A percentile compares a stretch with the other conserved stretches of the same genome.
phyloP scores from a whole-genome alignment of 2,329 filamentous ascomycete genomes.

The Neofusicoccum sp. region DNA sequence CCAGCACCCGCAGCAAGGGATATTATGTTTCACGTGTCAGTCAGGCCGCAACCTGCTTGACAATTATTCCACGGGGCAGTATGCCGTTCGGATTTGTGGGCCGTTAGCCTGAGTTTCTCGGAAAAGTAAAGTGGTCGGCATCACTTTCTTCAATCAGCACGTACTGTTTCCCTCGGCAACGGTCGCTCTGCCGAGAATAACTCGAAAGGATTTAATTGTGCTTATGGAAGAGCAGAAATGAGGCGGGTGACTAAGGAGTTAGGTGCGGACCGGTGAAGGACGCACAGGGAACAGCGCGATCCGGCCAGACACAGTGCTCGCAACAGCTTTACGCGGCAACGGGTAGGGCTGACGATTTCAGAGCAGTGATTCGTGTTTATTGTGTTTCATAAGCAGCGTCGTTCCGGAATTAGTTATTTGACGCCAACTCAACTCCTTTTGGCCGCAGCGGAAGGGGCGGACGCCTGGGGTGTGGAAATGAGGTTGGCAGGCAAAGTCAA shows the following conservation, averaged over 20 bases:
- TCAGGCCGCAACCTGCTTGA: not conserved
- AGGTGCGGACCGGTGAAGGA: constrained; percentile 5
- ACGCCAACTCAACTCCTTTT: not conserved
- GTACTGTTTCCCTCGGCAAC: not conserved
- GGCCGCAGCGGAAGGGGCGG: not conserved
- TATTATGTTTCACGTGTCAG: too few species aligned
- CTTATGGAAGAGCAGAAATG: not conserved
- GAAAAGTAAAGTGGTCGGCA: not conserved
- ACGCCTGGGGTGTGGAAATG: constrained; percentile 7
- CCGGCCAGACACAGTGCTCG: not conserved
- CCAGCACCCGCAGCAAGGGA: not conserved
- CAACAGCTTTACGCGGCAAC: constrained; percentile 2
- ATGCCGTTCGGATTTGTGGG: not conserved
- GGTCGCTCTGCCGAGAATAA: not conserved
- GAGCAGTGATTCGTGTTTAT: not conserved
- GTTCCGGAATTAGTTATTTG: not conserved
- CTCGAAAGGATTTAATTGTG: not conserved
- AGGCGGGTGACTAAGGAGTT: constrained; percentile 6
- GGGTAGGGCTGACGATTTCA: constrained; percentile 13
- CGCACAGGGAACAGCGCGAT: not conserved
- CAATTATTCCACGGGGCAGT: not conserved
- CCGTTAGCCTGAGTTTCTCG: not conserved
- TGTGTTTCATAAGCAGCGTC: constrained; percentile 2
- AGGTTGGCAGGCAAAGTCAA: not conserved
- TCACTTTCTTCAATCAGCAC: too few species aligned